Percentiles rank a stretch among this genome's conserved stretches.
Evolutionary conservation across 2,329 filamentous ascomycete species (phyloP).

Genomic region (Gremmenia infestans): DNA sequence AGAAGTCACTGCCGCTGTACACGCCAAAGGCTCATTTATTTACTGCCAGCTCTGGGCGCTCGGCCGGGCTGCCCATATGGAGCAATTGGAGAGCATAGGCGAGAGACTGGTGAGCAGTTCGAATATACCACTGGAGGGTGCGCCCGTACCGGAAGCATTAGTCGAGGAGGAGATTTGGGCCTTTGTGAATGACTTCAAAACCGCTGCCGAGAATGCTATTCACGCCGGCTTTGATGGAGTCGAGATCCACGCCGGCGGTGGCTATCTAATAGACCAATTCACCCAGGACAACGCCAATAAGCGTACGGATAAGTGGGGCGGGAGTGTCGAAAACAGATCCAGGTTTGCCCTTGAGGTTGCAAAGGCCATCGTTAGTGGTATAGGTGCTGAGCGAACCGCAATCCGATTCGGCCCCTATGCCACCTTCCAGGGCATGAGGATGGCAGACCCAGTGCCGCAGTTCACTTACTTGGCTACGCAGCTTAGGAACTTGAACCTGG

Average conservation of each 20-base stretch:
- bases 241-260: conserved; percentile 25
- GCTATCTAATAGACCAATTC: conserved; percentile 28
- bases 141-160: conserved; percentile 12
- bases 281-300: conserved; percentile 21
- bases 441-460: conserved; percentile 39
- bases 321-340: conserved; percentile 27
- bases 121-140: conserved; percentile 2
- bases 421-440: conserved; percentile 45
- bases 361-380: conserved; percentile 46
- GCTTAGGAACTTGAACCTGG: conserved; percentile 36
- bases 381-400: conserved; percentile 36
- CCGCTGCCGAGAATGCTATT: conserved; percentile 22
- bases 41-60: conserved; percentile 58
- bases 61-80: conserved; percentile 49
- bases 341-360: conserved; percentile 46
- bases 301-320: conserved; percentile 23
- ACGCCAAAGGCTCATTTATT: conserved; percentile 55
- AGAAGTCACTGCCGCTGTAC: conserved; percentile 55
- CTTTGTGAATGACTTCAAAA: conserved; percentile 10
- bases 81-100: conserved; percentile 16
- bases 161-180: conserved; percentile 20
- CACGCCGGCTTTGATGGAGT: conserved; percentile 27
- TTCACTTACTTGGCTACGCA: conserved; percentile 40
- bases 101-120: conserved; percentile 12
- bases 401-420: conserved; percentile 57